Percentiles rank a stretch among this genome's conserved stretches.
Evolutionary conservation across 768 basidiomycete species (phyloP).

Genomic region (Boletales sp.): DNA sequence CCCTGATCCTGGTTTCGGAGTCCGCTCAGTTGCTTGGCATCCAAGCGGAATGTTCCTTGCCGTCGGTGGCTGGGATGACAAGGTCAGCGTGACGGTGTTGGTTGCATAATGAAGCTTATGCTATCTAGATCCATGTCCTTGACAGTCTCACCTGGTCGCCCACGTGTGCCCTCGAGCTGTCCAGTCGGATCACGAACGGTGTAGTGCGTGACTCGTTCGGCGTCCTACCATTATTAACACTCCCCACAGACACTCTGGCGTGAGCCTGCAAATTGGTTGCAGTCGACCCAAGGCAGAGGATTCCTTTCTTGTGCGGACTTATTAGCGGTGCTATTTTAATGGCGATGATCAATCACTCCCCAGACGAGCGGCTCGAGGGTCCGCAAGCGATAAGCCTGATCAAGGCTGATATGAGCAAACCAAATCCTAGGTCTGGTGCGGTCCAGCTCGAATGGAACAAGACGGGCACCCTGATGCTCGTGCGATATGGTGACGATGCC

Average conservation of each 20-base stretch:
- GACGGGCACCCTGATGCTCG: constrained; percentile 67
- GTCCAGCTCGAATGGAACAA: constrained; percentile 80
- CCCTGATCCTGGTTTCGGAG: constrained; percentile 80
- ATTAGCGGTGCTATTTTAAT: not conserved
- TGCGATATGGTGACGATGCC: constrained; percentile 58
- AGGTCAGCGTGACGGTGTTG: constrained; percentile 40
- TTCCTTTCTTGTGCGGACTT: constrained; percentile 73
- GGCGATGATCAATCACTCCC: not conserved
- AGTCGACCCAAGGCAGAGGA: constrained; percentile 77
- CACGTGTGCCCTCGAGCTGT: constrained; percentile 59
- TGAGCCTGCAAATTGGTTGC: constrained; percentile 83
- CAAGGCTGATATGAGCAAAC: constrained; percentile 56
- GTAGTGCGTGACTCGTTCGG: constrained; percentile 44
- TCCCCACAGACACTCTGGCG: constrained; percentile 69
- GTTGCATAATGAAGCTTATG: not conserved
- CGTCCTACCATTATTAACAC: not conserved
- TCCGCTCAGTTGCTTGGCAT: constrained; percentile 80
- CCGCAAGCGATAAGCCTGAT: constrained; percentile 49
- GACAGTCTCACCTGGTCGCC: constrained; percentile 75
- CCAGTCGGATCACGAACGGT: constrained; percentile 50
- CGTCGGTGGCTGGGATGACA: constrained; percentile 87
- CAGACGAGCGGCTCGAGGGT: constrained; percentile 65
- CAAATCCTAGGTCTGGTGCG: constrained; percentile 63
- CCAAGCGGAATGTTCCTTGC: constrained; percentile 81
- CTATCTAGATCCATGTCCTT: constrained; percentile 64